Conservation (phyloP, 106 monocot genomes). For the Allium cepa region DNA sequence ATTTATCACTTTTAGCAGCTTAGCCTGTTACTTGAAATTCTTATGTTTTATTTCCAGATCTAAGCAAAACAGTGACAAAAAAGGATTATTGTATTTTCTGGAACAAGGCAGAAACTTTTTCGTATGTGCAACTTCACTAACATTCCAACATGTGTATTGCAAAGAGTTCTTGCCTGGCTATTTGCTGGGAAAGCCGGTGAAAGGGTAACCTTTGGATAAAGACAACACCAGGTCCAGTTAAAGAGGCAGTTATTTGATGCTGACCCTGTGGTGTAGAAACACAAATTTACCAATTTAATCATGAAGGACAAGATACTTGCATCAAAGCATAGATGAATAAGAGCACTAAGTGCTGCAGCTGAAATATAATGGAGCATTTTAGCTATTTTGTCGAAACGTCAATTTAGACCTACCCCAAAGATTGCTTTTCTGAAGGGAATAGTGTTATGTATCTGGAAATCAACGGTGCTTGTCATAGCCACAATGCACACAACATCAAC, state of each 20-base stretch:
- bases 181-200: constrained; percentile 69
- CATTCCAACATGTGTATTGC: too few relatives aligned
- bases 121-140: too few relatives aligned
- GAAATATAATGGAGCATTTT: too few relatives aligned
- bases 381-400: too few relatives aligned
- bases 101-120: too few relatives aligned
- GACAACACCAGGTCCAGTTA: constrained; percentile 86
- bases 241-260: constrained; percentile 44
- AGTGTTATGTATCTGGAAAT: constrained; percentile 54
- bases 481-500: constrained; percentile 75
- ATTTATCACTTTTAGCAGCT: too few relatives aligned
- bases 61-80: too few relatives aligned
- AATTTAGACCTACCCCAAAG: constrained; percentile 24
- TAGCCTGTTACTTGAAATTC: too few relatives aligned
- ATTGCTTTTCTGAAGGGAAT: constrained; percentile 57
- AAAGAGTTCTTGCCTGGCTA: constrained; percentile 44
- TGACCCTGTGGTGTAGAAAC: constrained; percentile 48
- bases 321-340: neutral
- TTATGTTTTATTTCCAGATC: too few relatives aligned
- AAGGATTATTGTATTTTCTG: too few relatives aligned
- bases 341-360: too few relatives aligned
- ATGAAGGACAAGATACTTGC: constrained; percentile 22
- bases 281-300: too few relatives aligned
- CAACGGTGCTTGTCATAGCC: constrained; percentile 65
- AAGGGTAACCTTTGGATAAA: constrained; percentile 94